Evolutionary conservation across 2,329 filamentous ascomycete species (phyloP), one percentile per base, ranked within the genome.

Genomic region (Colletotrichum sp.): DNA sequence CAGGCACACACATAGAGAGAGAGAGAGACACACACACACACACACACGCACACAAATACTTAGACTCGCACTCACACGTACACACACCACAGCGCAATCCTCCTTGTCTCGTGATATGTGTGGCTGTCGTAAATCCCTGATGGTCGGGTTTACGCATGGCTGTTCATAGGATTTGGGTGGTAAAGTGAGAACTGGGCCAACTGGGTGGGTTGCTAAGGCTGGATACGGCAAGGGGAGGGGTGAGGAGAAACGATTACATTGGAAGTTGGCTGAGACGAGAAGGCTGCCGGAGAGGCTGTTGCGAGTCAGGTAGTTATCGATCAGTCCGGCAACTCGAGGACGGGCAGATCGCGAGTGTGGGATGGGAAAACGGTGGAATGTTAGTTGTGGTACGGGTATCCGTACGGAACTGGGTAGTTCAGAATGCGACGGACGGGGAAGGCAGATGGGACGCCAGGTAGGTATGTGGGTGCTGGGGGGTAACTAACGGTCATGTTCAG

Each of bases 291-390:
- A 15, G 60, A 67, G 52, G 55, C 36, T 61, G 26, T 26, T 24
- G n/a, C 28, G 38, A 73, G 43, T 60, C 56, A 60, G 70, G 28
- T 3, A 21, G 26, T 26, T 15, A 34, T 16, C 70, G 70, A 75
- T 72, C 69, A 34, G 56, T 38, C 43, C 55, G 38, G 32, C 55
- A 15, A 52, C 15, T 32, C 30, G 18, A 64, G 26, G 24, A 64
- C 55, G n/a, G 55, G n/a, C 70, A 67, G 73, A 75, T 75, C 38
- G 71, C 60, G 48, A 61, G 55, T 24, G 18, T 38, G 32, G 28
- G 21, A 58, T 32, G 16, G 16, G 66, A 28, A 28, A n/a, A 55
- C 26, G 43, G 28, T 5, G 34, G 18, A 43, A 28, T n/a, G 21
- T 26, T 56, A 24, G 28, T 58, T 30, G 24, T 16, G 55, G 26